Evolutionary conservation across 768 basidiomycete genomes (phyloP).

Genomic region (Baorangia bicolor): DNA sequence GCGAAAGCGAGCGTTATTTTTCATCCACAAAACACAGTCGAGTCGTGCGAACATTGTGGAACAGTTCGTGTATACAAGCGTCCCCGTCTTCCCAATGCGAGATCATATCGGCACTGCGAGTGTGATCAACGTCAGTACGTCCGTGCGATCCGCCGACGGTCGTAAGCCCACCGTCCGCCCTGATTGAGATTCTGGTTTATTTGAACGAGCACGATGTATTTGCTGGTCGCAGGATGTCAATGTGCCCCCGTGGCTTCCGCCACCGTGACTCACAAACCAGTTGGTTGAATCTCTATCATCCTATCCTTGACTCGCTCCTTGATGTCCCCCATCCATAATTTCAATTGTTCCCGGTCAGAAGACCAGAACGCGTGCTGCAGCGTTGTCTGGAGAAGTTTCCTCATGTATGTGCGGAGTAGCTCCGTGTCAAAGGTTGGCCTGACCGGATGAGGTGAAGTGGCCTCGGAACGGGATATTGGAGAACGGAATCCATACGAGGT

Average conservation of each 20-base stretch:
- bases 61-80: slow-evolving; percentile 74
- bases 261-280: slow-evolving; percentile 66
- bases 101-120: slow-evolving; percentile 67
- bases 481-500: slow-evolving; percentile 52
- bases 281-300: slow-evolving; percentile 80
- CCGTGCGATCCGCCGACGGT: slow-evolving; percentile 1
- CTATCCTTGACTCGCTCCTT: slow-evolving; percentile 82
- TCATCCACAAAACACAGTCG: slow-evolving; percentile 6
- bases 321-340: slow-evolving; percentile 80
- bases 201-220: slow-evolving; percentile 85
- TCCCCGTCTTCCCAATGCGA: slow-evolving; percentile 91
- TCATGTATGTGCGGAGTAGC: slow-evolving; percentile 74
- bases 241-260: slow-evolving; percentile 1
- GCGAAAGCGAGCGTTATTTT: slow-evolving; percentile 14
- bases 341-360: slow-evolving; percentile 68
- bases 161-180: slow-evolving; percentile 66
- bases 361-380: slow-evolving; percentile 64
- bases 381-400: slow-evolving; percentile 72
- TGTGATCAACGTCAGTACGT: not conserved
- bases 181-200: slow-evolving; percentile 83
- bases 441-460: slow-evolving; percentile 46
- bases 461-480: slow-evolving; percentile 57
- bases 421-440: slow-evolving; percentile 68
- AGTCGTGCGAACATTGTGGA: slow-evolving; percentile 60
- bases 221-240: slow-evolving; percentile 45